phyloP scores from a whole-genome alignment of 768 basidiomycete species.

The Trametes meyenii region DNA sequence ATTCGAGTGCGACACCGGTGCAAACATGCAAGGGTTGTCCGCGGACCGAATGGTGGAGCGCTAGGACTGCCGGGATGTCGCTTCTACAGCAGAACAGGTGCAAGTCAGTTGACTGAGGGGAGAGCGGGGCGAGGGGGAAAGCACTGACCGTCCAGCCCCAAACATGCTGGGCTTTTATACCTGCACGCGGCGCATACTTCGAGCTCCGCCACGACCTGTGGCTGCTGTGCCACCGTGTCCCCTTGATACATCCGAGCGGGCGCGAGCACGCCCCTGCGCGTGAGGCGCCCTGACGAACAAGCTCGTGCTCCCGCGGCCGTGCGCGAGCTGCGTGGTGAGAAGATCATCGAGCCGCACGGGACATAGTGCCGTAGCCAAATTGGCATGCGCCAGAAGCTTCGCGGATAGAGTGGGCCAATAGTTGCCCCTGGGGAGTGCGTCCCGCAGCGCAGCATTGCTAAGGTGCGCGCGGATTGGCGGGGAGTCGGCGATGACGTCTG shows the following conservation, averaged over 20 bases:
- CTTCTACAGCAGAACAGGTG: conserved; percentile 12
- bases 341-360: background rate
- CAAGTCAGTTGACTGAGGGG: background rate
- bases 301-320: conserved; percentile 5
- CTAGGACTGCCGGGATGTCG: conserved; percentile 12
- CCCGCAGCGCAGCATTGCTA: background rate
- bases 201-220: background rate
- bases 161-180: background rate
- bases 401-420: conserved; percentile 2
- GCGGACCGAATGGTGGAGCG: conserved; percentile 12
- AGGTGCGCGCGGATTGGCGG: background rate
- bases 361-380: background rate
- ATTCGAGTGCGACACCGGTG: conserved; percentile 13
- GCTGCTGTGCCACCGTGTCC: background rate
- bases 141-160: background rate
- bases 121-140: background rate
- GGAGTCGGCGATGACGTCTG: background rate
- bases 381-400: conserved; percentile 8
- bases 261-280: background rate
- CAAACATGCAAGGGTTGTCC: conserved; percentile 8
- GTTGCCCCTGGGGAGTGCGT: background rate
- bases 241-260: background rate
- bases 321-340: conserved; percentile 6
- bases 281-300: background rate
- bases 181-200: background rate